Evolutionary conservation across 305 asterid species (phyloP), one percentile per base, ranked within the genome.

Genomic region (Rubia occidens): DNA sequence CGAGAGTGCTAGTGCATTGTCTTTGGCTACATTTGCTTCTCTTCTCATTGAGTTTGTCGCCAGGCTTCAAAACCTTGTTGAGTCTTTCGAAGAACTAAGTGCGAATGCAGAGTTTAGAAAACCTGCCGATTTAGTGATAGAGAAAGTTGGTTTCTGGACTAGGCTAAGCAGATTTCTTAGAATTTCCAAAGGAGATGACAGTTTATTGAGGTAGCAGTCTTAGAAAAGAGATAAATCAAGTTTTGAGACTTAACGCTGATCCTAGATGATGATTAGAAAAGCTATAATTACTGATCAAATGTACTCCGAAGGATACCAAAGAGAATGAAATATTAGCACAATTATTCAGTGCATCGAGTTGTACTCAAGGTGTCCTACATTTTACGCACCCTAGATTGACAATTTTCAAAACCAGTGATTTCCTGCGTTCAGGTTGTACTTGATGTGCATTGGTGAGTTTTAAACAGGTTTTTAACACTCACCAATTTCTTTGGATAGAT

Each of bases 1-100:
- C 6, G 85, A 78, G 76, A 81, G 82, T 60, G 82, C 82, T 58
- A 81, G 82, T 59, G 72, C 80, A 42, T 75, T 81, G 67, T 81
- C 85, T 59, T 60, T 81, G 64, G 85, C 78, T 18, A 81, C 85
- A 0, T 81, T 78, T 67, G 72, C 85, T 21, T 81, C 85, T 26
- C 77, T 81, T 66, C 77, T 81, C 43, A 76, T 81, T n/a, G 85
- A 81, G 71, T 78, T 78, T 73, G 85, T 81, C 8, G 83, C 86
- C 26, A 79, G 86, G 78, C 86, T 82, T 71, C 82, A 79, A 58
- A 82, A 82, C 63, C 78, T 82, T 11, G 84, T 82, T 39, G 80
- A 75, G 14, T 64, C 83, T 0, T 82, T 79, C 10, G 72, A 75
- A 66, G 86, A 79, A 72, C 67, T 82, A 40, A 77, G 83, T 32